Evolutionary conservation across 257 asterid species (phyloP).

Genomic region (Eucommia ulmoides): DNA sequence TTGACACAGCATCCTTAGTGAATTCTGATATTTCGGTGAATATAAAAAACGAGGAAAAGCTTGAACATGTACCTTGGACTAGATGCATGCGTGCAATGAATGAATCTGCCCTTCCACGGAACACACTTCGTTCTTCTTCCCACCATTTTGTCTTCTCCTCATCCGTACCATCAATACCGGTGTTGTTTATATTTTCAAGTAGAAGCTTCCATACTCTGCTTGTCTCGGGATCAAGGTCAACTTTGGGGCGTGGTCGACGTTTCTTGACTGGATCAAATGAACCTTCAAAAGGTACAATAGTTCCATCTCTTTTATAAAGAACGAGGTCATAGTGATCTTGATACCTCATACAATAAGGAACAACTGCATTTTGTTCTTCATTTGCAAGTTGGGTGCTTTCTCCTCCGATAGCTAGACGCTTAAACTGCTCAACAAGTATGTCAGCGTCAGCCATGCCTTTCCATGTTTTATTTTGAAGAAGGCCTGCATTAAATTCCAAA

Average conservation of each 20-base stretch:
- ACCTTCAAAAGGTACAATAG: conserved; percentile 45
- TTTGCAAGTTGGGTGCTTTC: conserved; percentile 14
- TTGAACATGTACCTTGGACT: conserved; percentile 29
- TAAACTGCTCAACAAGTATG: conserved; percentile 38
- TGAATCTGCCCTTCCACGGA: conserved; percentile 41
- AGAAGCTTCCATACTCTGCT: conserved; percentile 43
- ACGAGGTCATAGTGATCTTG: conserved; percentile 48
- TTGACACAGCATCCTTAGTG: not conserved
- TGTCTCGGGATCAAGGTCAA: conserved; percentile 44
- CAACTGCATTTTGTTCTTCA: conserved; percentile 21
- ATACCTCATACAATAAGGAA: conserved; percentile 19
- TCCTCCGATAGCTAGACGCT: conserved; percentile 40
- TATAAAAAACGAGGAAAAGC: not conserved
- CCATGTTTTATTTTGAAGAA: conserved; percentile 42
- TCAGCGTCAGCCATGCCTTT: conserved; percentile 30
- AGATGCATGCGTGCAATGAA: conserved; percentile 51
- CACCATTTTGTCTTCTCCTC: conserved; percentile 39
- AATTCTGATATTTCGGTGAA: not conserved
- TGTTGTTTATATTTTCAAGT: conserved; percentile 37
- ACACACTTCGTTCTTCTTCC: conserved; percentile 39
- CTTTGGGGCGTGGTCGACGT: conserved; percentile 54
- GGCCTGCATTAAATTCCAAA: conserved; percentile 35
- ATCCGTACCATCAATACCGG: conserved; percentile 42
- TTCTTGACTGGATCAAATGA: conserved; percentile 29
- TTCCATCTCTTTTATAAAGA: conserved; percentile 55